These are phyloP conservation scores for Staphylotrichum longicolle DNA, from an alignment of 495 filamentous ascomycete species.

Conservation along the genomic window DNA sequence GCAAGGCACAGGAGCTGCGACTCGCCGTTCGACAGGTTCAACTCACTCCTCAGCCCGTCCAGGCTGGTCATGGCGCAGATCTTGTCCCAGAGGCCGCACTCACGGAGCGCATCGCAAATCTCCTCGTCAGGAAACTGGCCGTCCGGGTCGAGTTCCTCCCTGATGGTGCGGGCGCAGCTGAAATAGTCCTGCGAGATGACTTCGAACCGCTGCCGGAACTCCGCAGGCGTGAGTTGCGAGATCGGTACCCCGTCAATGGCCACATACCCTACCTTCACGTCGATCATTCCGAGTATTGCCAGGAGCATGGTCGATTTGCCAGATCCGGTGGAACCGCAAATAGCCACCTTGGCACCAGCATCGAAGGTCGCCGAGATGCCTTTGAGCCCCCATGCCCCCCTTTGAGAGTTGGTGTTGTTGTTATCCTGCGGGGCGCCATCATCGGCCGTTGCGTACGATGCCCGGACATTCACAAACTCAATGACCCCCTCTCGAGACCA, in stretches of 20 bases:
- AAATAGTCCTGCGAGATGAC: background rate
- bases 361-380: too few species aligned
- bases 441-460: too few species aligned
- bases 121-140: background rate
- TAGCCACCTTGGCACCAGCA: background rate
- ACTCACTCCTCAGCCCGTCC: too few species aligned
- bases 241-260: background rate
- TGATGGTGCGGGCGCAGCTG: background rate
- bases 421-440: too few species aligned
- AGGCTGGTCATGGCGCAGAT: too few species aligned
- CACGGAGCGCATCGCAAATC: background rate
- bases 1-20: too few species aligned
- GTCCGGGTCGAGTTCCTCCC: background rate
- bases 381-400: too few species aligned
- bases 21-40: too few species aligned
- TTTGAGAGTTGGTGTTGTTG: too few species aligned
- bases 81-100: background rate
- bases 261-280: background rate
- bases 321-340: background rate
- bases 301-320: constrained; percentile 1
- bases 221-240: background rate
- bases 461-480: too few species aligned
- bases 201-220: background rate
- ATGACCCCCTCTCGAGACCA: too few species aligned
- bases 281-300: background rate